phyloP scores from a whole-genome alignment of 805 yeast genomes.

The Schwanniomyces sp. region DNA sequence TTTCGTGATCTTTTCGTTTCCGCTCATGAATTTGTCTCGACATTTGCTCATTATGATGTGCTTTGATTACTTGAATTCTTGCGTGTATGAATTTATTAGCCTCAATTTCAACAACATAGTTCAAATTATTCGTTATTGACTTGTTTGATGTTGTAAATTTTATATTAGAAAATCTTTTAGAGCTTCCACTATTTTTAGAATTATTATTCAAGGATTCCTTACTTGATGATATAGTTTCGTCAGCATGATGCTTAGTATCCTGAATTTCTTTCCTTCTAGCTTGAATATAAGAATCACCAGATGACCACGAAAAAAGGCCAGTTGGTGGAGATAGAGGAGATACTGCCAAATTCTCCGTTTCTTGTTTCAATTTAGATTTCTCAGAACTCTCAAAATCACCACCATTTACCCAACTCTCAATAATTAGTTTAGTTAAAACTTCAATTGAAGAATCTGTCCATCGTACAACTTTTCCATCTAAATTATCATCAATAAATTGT shows the following conservation, averaged over 20 bases:
- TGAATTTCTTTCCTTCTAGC: slow-evolving; percentile 28
- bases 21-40: slow-evolving; percentile 36
- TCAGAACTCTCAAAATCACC: slow-evolving; percentile 11
- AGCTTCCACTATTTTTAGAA: not conserved
- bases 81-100: slow-evolving; percentile 37
- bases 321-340: slow-evolving; percentile 17
- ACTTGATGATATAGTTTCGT: not conserved
- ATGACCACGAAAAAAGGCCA: slow-evolving; percentile 44
- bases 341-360: not conserved
- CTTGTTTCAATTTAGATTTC: not conserved
- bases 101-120: slow-evolving; percentile 31
- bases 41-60: slow-evolving; percentile 39
- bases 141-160: slow-evolving; percentile 16
- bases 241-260: not conserved
- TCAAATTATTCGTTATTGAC: slow-evolving; percentile 23
- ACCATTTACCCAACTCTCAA: slow-evolving; percentile 22
- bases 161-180: slow-evolving; percentile 2
- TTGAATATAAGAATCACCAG: slow-evolving; percentile 38
- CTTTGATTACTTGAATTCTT: slow-evolving; percentile 36
- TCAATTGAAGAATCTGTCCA: slow-evolving; percentile 31
- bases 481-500: slow-evolving; percentile 27
- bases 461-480: slow-evolving; percentile 19
- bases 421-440: slow-evolving; percentile 13
- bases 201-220: not conserved
- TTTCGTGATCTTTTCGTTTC: slow-evolving; percentile 39